phyloP scores from a whole-genome alignment of 768 basidiomycete species.

The Collybia nuda region DNA sequence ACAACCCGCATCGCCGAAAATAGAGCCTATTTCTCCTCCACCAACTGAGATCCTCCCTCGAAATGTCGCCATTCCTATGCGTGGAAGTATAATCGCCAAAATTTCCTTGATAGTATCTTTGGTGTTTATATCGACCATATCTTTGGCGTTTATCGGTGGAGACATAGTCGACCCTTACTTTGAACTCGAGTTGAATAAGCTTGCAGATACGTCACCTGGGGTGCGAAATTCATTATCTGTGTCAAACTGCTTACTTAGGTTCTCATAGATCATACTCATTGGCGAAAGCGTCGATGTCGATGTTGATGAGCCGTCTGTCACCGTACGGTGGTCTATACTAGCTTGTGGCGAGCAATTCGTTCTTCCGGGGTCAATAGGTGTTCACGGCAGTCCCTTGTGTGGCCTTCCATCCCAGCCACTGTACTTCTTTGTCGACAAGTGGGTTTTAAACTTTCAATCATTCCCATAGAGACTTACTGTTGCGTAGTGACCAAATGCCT shows the following conservation, averaged over 20 bases:
- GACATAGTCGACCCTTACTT: slow-evolving; percentile 40
- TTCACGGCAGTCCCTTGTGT: slow-evolving; percentile 43
- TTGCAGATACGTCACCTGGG: slow-evolving; percentile 42
- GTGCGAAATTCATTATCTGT: slow-evolving; percentile 23
- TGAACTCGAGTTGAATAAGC: slow-evolving; percentile 34
- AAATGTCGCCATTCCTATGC: slow-evolving; percentile 24
- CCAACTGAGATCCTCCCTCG: slow-evolving; percentile 1
- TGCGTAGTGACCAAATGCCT: slow-evolving; percentile 31
- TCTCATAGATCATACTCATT: slow-evolving; percentile 47
- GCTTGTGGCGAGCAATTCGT: slow-evolving; percentile 48
- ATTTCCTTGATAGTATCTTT: slow-evolving; percentile 45
- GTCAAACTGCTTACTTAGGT: slow-evolving; percentile 3
- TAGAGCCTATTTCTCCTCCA: not conserved
- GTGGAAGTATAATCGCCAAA: slow-evolving; percentile 27
- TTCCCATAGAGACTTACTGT: not conserved
- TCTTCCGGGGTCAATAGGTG: slow-evolving; percentile 43
- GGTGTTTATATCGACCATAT: slow-evolving; percentile 47
- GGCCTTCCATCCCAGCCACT: slow-evolving; percentile 45
- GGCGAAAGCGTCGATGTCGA: slow-evolving; percentile 61
- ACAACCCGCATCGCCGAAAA: slow-evolving; percentile 15
- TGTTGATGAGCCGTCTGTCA: slow-evolving; percentile 55
- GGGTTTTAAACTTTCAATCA: slow-evolving; percentile 7
- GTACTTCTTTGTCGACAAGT: slow-evolving; percentile 52
- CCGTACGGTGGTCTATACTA: slow-evolving; percentile 55
- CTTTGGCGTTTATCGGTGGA: slow-evolving; percentile 47